Evolutionary conservation across 805 yeast genomes (phyloP).

Genomic region (Metschnikowia reukaufii): DNA sequence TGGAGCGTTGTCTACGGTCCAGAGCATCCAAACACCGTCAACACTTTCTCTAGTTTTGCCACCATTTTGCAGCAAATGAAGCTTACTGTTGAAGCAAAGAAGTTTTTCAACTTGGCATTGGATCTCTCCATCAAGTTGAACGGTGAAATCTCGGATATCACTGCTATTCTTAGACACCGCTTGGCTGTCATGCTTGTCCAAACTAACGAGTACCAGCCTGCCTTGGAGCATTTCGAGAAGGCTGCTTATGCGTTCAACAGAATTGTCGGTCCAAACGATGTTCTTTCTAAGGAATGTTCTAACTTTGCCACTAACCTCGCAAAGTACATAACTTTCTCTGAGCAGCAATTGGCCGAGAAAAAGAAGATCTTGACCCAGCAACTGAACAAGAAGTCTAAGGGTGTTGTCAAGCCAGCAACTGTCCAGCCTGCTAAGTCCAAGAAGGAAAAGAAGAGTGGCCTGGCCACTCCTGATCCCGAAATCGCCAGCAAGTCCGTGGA

Average conservation of each 20-base stretch:
- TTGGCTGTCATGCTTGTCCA: conserved; percentile 51
- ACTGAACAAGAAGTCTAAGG: conserved; percentile 21
- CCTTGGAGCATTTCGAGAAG: conserved; percentile 54
- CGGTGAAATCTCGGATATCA: conserved; percentile 59
- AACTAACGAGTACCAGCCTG: conserved; percentile 50
- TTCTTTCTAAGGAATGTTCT: conserved; percentile 63
- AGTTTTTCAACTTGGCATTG: conserved; percentile 54
- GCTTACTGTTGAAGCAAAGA: conserved; percentile 47
- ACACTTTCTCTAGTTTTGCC: conserved; percentile 62
- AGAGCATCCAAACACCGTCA: conserved; percentile 68
- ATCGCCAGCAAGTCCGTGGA: conserved; percentile 67
- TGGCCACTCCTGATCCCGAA: conserved; percentile 44
- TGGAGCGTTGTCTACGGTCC: conserved; percentile 61
- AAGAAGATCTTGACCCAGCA: conserved; percentile 24
- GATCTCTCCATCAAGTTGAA: conserved; percentile 49
- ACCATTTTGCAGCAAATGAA: conserved; percentile 56
- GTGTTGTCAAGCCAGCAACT: conserved; percentile 19
- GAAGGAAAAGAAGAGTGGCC: conserved; percentile 17
- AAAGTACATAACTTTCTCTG: conserved; percentile 47
- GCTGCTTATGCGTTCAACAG: conserved; percentile 58
- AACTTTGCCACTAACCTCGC: conserved; percentile 62
- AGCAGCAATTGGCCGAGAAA: conserved; percentile 36
- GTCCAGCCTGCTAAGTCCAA: conserved; percentile 21
- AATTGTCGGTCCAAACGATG: conserved; percentile 66
- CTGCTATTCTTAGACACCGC: conserved; percentile 69